Evolutionary conservation across 129 eudicot species (phyloP), one percentile per base, ranked within the genome.

Genomic region (Apium graveolens): DNA sequence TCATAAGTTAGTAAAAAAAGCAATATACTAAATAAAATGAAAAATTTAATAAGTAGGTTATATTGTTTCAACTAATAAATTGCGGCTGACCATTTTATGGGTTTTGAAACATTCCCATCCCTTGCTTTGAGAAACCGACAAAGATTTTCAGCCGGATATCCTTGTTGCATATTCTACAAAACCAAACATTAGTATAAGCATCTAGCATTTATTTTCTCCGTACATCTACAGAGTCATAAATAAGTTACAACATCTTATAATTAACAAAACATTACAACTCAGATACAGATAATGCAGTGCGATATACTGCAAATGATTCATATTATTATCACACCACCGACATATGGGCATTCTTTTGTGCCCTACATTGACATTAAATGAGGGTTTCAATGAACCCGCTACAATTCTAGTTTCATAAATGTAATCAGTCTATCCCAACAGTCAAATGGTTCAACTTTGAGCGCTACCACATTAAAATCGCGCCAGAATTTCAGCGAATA

Each of bases 21-120:
- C 17, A n/a, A 80, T 77, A 65, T 76, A 63, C 80, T 46, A 14
- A 79, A 77, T n/a, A n/a, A n/a, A n/a, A n/a, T n/a, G 78, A 80
- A 70, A 80, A 69, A 84, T n/a, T n/a, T n/a, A n/a, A n/a, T n/a
- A n/a, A n/a, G n/a, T n/a, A n/a, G n/a, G n/a, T n/a, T n/a, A n/a
- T n/a, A n/a, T n/a, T n/a, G n/a, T n/a, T n/a, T n/a, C n/a, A n/a
- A n/a, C n/a, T n/a, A n/a, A n/a, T n/a, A n/a, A n/a, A n/a, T n/a
- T n/a, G n/a, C n/a, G n/a, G n/a, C n/a, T n/a, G n/a, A n/a, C n/a
- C n/a, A n/a, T n/a, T n/a, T n/a, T n/a, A n/a, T n/a, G n/a, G n/a
- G n/a, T n/a, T n/a, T n/a, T n/a, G n/a, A n/a, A n/a, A n/a, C n/a
- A n/a, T n/a, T n/a, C n/a, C n/a, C n/a, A n/a, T n/a, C n/a, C n/a